Conservation (phyloP, 176 grass and related monocot species). For the Canna indica region DNA sequence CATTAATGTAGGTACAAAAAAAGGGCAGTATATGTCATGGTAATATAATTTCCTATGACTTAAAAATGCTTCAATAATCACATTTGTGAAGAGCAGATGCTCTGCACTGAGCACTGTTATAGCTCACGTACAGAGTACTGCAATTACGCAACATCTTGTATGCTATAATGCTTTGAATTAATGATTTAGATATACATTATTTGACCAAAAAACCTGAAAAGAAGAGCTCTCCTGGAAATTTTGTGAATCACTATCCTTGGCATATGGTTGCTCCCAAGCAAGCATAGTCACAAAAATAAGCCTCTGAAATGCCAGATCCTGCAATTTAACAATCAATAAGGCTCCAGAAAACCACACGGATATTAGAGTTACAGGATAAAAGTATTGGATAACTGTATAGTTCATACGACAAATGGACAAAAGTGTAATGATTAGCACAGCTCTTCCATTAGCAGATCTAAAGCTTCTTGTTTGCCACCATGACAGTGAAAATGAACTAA, state of each 20-base stretch:
- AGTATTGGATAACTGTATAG: not conserved
- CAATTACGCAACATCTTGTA: not conserved
- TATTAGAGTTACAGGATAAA: conserved; percentile 14
- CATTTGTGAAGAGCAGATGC: not conserved
- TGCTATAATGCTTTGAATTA: not conserved
- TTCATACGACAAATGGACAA: not conserved
- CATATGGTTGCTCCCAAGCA: conserved; percentile 81
- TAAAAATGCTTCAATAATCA: too few relatives aligned
- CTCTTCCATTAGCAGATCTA: not conserved
- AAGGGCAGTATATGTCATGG: too few relatives aligned
- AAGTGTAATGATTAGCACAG: not conserved
- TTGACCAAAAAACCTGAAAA: conserved; percentile 42
- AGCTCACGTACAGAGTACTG: not conserved
- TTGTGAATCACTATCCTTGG: conserved; percentile 23
- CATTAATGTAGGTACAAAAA: too few relatives aligned
- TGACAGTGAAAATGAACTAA: too few relatives aligned
- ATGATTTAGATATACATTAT: not conserved
- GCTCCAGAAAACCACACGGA: conserved; percentile 4
- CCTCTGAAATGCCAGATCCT: conserved; percentile 93
- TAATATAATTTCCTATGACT: too few relatives aligned
- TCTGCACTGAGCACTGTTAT: not conserved
- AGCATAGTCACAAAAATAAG: conserved; percentile 98
- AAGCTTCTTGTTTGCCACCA: not conserved
- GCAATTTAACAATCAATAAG: conserved; percentile 17
- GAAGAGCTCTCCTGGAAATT: conserved; percentile 45